phyloP scores from a whole-genome alignment of 257 asterid species.

The Orobanche coerulescens region DNA sequence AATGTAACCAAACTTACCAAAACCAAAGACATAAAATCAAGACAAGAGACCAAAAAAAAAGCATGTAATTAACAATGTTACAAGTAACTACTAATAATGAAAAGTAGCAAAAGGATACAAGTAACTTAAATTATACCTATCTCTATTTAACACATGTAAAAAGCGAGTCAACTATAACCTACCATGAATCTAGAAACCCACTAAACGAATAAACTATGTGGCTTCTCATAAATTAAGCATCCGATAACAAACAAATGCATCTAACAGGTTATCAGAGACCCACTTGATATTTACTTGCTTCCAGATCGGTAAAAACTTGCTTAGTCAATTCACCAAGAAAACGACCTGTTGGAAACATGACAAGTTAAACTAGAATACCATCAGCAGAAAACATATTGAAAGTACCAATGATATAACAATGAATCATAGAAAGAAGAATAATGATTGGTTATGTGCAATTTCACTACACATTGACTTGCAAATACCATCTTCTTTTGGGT shows the following conservation, averaged over 20 bases:
- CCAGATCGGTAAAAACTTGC: slow-evolving; percentile 84
- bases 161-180: background rate
- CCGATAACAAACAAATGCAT: slow-evolving; percentile 5
- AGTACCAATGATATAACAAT: background rate
- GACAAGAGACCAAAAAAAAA: background rate
- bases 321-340: slow-evolving; percentile 90
- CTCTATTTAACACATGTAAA: background rate
- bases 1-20: background rate
- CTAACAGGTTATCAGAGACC: slow-evolving; percentile 24
- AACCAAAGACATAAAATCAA: background rate
- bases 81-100: background rate
- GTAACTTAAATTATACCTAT: background rate
- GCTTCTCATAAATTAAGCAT: slow-evolving; percentile 4
- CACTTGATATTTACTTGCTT: slow-evolving; percentile 93
- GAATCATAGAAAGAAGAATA: background rate
- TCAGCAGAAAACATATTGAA: slow-evolving; percentile 17
- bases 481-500: background rate
- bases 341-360: slow-evolving; percentile 58
- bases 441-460: background rate
- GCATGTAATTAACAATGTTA: background rate
- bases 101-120: background rate
- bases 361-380: slow-evolving; percentile 13
- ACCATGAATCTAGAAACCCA: background rate
- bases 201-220: background rate
- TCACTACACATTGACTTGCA: background rate